Conservation (phyloP, 768 basidiomycete species). For the Termitomyces sp. region DNA sequence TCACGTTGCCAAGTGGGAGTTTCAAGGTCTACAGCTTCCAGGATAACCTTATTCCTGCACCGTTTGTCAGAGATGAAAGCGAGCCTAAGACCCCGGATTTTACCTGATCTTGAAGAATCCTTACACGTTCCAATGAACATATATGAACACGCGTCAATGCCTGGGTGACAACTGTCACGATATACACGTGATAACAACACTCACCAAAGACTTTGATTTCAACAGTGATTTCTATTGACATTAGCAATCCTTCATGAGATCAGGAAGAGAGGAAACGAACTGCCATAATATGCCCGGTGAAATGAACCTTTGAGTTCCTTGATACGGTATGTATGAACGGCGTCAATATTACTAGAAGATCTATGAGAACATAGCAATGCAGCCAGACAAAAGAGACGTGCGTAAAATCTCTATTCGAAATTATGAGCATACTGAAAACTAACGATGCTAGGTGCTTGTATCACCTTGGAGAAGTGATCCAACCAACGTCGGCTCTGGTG, state of each 20-base stretch:
- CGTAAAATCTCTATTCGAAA: conserved; percentile 62
- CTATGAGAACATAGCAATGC: not conserved
- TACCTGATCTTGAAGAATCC: conserved; percentile 80
- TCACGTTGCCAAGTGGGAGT: conserved; percentile 73
- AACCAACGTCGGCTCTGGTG: conserved; percentile 72
- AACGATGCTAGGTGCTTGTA: not conserved
- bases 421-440: not conserved
- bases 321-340: conserved; percentile 71
- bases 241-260: not conserved
- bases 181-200: conserved; percentile 11
- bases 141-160: not conserved
- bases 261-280: conserved; percentile 32
- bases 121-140: not conserved
- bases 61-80: not conserved
- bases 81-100: too few relatives aligned
- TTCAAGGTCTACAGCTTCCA: conserved; percentile 75
- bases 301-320: conserved; percentile 53
- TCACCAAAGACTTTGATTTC: conserved; percentile 70
- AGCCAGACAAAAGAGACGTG: conserved; percentile 23
- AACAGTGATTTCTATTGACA: conserved; percentile 50
- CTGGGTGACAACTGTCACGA: too few relatives aligned
- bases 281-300: conserved; percentile 63
- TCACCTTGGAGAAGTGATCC: conserved; percentile 70
- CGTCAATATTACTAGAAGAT: conserved; percentile 61
- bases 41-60: conserved; percentile 51